Base-by-base conservation (phyloP, 306 rosid genomes). In the Dalbergia cochinchinensis region DNA sequence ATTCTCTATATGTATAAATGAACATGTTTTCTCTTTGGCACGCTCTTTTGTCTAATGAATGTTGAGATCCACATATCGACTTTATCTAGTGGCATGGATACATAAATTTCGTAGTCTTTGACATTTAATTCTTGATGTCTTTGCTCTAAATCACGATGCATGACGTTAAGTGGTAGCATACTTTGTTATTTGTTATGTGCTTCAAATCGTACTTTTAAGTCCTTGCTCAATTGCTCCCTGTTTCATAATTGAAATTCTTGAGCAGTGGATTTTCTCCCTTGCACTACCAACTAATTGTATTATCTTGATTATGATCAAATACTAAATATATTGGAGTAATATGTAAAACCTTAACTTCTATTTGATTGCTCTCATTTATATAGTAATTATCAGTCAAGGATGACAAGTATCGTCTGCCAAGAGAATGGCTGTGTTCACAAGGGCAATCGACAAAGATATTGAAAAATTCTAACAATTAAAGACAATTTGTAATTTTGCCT, bases 401-500 rank as follows among this genome's bases (percentile, higher is more conserved):
- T 67, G 68, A 11, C 57, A 57, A 35, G 12, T 48, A 15, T 69
- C 72, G 58, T 33, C 66, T 57, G 37, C 37, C 6, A 11, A 58
- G 59, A 60, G 66, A 60, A 74, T 66, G 67, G 42, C 57, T 14
- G n/a, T 69, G 26, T 42, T 82, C 45, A 63, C 22, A 39, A 61
- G 20, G 53, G 62, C 55, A 41, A n/a, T 42, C 6, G 18, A 82
- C 18, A 51, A 53, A 57, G 37, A 69, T 41, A 51, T 53, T 37
- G 63, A 61, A 76, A 37, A 47, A 58, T 81, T 65, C 19, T 68
- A 58, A 20, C 60, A 7, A 62, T 7, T 60, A 48, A 60, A 58
- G 34, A 76, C 73, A 10, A 45, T 13, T 44, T 71, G 33, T 34
- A 69, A 67, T 22, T 82, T 82, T 74, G 37, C 77, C 72, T 60